phyloP scores from a whole-genome alignment of 2,329 filamentous ascomycete species.

The Purpureocillium lavendulum region DNA sequence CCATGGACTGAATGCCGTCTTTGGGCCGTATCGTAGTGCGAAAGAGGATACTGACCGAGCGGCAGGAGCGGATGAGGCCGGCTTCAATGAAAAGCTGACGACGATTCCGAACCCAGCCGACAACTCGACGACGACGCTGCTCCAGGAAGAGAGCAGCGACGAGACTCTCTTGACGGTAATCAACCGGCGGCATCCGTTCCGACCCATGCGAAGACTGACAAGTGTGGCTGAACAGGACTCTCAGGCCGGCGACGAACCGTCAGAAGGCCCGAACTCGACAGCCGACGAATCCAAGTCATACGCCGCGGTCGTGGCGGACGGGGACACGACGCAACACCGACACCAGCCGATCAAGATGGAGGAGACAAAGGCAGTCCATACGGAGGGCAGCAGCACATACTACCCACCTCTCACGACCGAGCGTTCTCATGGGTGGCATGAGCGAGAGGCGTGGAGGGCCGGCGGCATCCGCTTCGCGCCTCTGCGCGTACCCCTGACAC shows the following conservation, averaged over 20 bases:
- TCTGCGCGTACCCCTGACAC: constrained; percentile 60
- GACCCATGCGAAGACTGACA: too few relatives aligned
- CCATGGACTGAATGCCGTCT: too few relatives aligned
- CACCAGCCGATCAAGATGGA: constrained; percentile 2
- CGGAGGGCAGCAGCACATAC: constrained; percentile 7
- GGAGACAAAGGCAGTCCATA: constrained; percentile 1
- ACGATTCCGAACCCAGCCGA: constrained; percentile 11
- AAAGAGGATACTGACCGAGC: constrained; percentile 7
- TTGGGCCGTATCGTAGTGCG: too few relatives aligned
- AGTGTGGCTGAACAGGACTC: not conserved
- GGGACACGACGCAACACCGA: constrained; percentile 1
- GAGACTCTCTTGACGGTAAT: constrained; percentile 1
- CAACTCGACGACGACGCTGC: constrained; percentile 5
- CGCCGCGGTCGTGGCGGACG: constrained; percentile 11
- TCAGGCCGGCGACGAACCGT: not conserved
- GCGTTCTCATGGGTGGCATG: constrained; percentile 10
- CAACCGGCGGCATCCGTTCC: too few relatives aligned
- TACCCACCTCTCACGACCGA: constrained; percentile 20
- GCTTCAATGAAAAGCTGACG: constrained; percentile 14
- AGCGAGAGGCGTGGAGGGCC: constrained; percentile 24
- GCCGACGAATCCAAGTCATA: constrained; percentile 9
- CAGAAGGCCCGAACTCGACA: not conserved
- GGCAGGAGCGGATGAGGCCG: constrained; percentile 4
- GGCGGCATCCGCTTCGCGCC: constrained; percentile 76
- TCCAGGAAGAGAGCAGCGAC: constrained; percentile 3